A percentile compares a stretch with the other conserved stretches of the same genome.
phyloP scores from a whole-genome alignment of 441 rosid species.

The Eugenia klotzschiana region DNA sequence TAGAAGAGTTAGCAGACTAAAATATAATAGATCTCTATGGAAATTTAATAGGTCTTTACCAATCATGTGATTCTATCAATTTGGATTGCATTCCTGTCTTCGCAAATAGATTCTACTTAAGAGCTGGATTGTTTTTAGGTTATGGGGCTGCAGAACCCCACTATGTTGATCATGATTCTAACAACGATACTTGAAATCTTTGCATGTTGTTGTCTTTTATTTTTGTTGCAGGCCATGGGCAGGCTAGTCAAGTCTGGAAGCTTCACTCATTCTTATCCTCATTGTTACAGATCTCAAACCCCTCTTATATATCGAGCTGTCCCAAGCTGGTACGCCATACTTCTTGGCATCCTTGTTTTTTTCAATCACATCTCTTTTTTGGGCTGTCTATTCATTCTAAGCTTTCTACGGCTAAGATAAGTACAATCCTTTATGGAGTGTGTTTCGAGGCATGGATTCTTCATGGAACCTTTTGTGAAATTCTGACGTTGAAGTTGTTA shows the following conservation, averaged over 20 bases:
- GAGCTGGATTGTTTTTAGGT: neutral
- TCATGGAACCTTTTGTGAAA: neutral
- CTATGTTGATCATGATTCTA: neutral
- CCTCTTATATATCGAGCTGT: slow-evolving; percentile 97
- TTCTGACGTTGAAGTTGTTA: neutral
- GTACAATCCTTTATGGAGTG: neutral
- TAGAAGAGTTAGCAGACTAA: neutral
- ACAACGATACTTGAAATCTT: neutral
- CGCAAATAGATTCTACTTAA: neutral
- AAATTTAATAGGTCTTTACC: neutral
- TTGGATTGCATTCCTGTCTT: neutral
- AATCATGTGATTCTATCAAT: neutral
- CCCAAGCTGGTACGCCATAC: slow-evolving; percentile 69
- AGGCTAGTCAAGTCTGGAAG: slow-evolving; percentile 87
- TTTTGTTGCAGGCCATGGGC: slow-evolving; percentile 62
- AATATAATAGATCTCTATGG: neutral
- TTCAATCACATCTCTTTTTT: neutral
- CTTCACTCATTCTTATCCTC: slow-evolving; percentile 75
- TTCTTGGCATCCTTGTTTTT: neutral
- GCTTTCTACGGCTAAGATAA: neutral
- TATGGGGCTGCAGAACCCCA: neutral
- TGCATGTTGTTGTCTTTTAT: neutral
- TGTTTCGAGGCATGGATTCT: neutral
- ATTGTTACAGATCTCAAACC: slow-evolving; percentile 92
- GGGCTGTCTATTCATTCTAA: neutral